phyloP scores from a whole-genome alignment of 805 yeast species.

The Suhomyces emberorum region DNA sequence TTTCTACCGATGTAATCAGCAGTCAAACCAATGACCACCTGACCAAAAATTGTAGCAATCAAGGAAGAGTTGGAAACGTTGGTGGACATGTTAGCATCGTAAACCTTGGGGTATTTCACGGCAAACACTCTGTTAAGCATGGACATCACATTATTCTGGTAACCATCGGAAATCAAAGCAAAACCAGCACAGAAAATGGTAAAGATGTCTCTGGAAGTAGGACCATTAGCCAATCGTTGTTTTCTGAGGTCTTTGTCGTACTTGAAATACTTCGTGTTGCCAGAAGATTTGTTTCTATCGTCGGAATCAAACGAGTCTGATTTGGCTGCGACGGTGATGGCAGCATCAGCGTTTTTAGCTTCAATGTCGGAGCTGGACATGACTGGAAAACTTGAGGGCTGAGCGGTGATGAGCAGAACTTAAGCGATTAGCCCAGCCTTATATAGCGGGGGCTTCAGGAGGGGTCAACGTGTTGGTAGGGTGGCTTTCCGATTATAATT shows the following conservation, averaged over 20 bases:
- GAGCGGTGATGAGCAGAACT: too few relatives aligned
- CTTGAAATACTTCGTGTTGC: slow-evolving; percentile 16
- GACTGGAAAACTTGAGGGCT: too few relatives aligned
- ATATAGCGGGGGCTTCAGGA: too few relatives aligned
- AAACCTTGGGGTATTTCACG: slow-evolving; percentile 41
- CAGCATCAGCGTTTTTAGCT: not conserved
- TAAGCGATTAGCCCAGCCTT: too few relatives aligned
- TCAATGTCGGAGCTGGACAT: not conserved
- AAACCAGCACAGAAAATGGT: slow-evolving; percentile 66
- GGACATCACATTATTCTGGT: slow-evolving; percentile 72
- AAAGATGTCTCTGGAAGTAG: slow-evolving; percentile 27
- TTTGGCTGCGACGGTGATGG: not conserved
- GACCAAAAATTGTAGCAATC: slow-evolving; percentile 70
- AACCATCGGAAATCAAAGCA: slow-evolving; percentile 75
- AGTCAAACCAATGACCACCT: slow-evolving; percentile 59
- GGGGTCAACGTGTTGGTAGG: too few relatives aligned
- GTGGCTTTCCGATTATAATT: too few relatives aligned
- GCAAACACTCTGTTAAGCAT: slow-evolving; percentile 61
- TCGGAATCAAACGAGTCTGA: slow-evolving; percentile 3
- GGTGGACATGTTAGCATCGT: slow-evolving; percentile 49
- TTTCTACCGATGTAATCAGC: slow-evolving; percentile 69
- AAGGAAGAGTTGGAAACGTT: slow-evolving; percentile 66
- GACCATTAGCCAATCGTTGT: slow-evolving; percentile 24
- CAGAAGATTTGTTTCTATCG: not conserved
- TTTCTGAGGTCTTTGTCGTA: slow-evolving; percentile 34